Percentiles rank a stretch among this genome's conserved stretches.
phyloP scores from a whole-genome alignment of 208 protist species.

The Plasmodiophora brassicae region DNA sequence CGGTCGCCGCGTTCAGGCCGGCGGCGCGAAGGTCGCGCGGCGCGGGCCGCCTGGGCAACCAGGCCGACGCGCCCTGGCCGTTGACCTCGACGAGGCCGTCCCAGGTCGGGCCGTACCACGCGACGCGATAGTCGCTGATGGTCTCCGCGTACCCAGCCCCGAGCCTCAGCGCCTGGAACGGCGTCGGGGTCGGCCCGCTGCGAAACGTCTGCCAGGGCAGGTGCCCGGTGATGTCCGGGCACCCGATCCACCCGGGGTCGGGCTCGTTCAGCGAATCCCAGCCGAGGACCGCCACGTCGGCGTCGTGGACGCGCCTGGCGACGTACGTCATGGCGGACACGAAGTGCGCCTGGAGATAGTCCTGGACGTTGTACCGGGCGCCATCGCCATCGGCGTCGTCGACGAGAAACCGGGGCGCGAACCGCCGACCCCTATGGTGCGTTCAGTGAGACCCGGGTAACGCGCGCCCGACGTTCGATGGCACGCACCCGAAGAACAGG shows the following conservation, averaged over 20 bases:
- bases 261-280: slow-evolving; percentile 26
- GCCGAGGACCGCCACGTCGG: background rate
- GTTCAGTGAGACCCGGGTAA: background rate
- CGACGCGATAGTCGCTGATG: background rate
- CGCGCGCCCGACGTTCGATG: background rate
- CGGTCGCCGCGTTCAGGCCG: background rate
- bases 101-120: background rate
- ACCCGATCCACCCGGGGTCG: background rate
- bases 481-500: background rate
- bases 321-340: background rate
- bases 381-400: background rate
- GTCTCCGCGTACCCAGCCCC: background rate
- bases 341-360: background rate
- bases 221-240: background rate
- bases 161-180: background rate
- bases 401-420: background rate
- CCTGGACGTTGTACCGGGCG: slow-evolving; percentile 5
- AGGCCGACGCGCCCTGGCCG: background rate
- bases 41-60: background rate
- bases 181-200: background rate
- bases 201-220: background rate
- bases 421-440: background rate
- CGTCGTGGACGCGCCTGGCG: background rate
- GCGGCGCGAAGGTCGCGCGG: background rate
- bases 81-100: background rate